Evolutionary conservation across 2,329 filamentous ascomycete species (phyloP), one percentile per base, ranked within the genome.

Genomic region (Fonsecaea pedrosoi): DNA sequence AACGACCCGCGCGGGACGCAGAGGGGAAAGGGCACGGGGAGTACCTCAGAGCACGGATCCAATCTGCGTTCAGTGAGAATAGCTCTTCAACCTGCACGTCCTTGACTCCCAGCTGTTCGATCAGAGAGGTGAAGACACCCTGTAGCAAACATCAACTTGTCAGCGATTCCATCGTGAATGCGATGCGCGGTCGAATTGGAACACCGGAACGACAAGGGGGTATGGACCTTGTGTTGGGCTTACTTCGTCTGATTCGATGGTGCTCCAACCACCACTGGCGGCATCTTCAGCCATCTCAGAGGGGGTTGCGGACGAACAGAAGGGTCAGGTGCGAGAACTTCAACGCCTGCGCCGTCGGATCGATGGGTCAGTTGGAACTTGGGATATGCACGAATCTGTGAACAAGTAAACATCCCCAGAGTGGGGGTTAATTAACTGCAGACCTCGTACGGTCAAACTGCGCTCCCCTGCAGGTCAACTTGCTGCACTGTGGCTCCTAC

Each of bases 1-100:
- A 53, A 54, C 13, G 45, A 54, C n/a, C n/a, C 30, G 40, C 18
- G 37, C 32, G 54, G 21, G 15, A 56, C 35, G 64, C 13, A 21
- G n/a, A 30, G 45, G 30, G 35, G 60, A 37, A 54, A 50, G 54
- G 45, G n/a, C 15, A 48, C 37, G 64, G 37, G 18, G 13, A 34
- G 50, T 75, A 82, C 81, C 79, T 79, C 66, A 82, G 67, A 15
- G 78, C 78, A 12, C 78, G 76, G 71, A 82, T 78, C 53, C 78
- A 80, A 60, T 92, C 87, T 6, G 92, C 84, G 73, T 98, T 94
- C 71, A 99, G 89, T 0, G 92, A 90, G 66, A 97, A 87, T 71
- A 99, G 89, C 82, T 99, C 95, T 82, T 98, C 95, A 77, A 97
- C 98, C 80, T 99, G 95, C 2, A 98, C 92, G 76, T 92, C 89